These are phyloP conservation scores for Linanthus parryae DNA, from an alignment of 148 eudicot species.

Conservation along the genomic window DNA sequence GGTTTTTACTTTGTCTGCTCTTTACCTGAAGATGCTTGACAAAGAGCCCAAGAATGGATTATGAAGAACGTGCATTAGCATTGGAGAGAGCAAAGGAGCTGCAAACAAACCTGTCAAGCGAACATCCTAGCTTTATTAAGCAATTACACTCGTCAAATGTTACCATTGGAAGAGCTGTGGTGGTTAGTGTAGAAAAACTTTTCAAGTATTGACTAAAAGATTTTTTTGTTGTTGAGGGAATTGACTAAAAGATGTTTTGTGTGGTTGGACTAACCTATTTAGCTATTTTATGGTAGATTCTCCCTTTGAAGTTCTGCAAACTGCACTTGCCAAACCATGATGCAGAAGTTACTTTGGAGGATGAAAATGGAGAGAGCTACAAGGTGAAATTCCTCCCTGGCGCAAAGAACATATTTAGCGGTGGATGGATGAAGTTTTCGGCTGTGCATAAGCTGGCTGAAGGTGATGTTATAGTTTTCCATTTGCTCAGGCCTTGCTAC, in stretches of 20 bases:
- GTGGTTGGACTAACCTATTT: neutral
- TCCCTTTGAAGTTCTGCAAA: neutral
- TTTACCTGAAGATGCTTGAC: no score
- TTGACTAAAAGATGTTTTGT: neutral
- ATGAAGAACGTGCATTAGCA: no score
- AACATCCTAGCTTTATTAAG: slow-evolving; percentile 6
- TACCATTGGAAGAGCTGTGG: no score
- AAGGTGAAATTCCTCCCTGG: neutral
- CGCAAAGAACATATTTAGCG: neutral
- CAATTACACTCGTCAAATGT: neutral
- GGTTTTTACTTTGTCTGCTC: no score
- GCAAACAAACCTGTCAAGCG: neutral
- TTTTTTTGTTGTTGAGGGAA: neutral
- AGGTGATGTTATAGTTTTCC: slow-evolving; percentile 3
- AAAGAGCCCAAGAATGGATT: no score
- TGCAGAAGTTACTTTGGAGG: neutral
- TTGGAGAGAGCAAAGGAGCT: slow-evolving; percentile 5
- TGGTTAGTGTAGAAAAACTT: neutral
- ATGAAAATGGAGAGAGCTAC: slow-evolving; percentile 3
- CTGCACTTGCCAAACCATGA: neutral
- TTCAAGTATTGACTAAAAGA: neutral
- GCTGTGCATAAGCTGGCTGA: neutral
- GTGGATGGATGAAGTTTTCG: slow-evolving; percentile 2
- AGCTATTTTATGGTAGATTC: neutral
- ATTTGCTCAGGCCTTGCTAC: neutral